A percentile compares a stretch with the other conserved stretches of the same genome.
Evolutionary conservation across 768 basidiomycete genomes (phyloP).

Genomic region (Calvatia gigantea): DNA sequence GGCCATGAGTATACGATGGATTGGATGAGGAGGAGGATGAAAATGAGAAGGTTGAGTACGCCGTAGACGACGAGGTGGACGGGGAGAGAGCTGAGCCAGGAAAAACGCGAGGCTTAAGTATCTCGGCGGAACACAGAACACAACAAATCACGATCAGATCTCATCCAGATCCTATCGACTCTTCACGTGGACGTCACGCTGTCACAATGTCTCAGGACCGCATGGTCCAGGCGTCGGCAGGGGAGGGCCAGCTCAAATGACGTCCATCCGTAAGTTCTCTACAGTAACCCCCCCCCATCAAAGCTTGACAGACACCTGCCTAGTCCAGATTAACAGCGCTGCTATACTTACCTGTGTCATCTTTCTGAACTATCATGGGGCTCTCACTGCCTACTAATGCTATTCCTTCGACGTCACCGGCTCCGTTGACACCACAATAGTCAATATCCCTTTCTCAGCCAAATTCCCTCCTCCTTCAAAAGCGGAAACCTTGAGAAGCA

Average conservation of each 20-base stretch:
- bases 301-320: neutral
- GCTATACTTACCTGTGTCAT: neutral
- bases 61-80: neutral
- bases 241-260: neutral
- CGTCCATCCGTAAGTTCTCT: too few relatives aligned
- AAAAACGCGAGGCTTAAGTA: neutral
- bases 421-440: neutral
- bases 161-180: neutral
- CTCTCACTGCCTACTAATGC: neutral
- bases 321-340: neutral
- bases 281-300: neutral
- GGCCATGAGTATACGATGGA: constrained; percentile 11
- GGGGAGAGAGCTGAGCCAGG: neutral
- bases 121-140: neutral
- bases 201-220: constrained; percentile 10
- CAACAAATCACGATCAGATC: constrained; percentile 1
- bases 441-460: neutral
- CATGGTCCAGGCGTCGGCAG: constrained; percentile 7
- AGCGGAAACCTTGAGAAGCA: neutral
- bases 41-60: neutral
- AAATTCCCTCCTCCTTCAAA: neutral
- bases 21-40: neutral
- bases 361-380: neutral
- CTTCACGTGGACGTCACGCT: neutral
- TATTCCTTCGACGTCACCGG: neutral